Conservation (phyloP, 257 asterid species). For the Solanum infundibuliforme region DNA sequence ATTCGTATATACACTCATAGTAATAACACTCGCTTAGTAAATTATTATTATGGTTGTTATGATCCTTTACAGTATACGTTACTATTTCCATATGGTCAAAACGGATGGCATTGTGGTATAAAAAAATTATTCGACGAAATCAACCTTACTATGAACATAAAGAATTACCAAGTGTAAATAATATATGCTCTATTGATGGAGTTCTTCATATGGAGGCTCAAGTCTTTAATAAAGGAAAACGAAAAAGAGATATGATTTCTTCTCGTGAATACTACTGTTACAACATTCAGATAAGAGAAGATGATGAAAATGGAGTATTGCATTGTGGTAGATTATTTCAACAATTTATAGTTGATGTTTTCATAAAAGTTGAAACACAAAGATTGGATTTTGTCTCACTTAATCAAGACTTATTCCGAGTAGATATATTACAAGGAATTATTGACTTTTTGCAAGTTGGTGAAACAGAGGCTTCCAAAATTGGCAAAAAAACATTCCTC, state of each 20-base stretch:
- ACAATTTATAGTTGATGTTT: too few species aligned
- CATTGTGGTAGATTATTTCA: neutral
- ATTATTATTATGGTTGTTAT: too few species aligned
- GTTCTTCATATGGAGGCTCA: neutral
- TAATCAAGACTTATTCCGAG: neutral
- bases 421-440: neutral
- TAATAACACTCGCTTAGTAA: neutral
- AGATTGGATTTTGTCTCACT: neutral
- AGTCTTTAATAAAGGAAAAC: neutral
- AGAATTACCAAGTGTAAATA: neutral
- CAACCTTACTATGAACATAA: neutral
- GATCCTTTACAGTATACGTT: neutral
- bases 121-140: neutral
- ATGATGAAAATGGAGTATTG: neutral
- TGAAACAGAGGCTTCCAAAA: neutral
- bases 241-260: neutral
- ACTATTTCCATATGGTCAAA: too few species aligned
- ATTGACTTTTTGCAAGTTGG: neutral
- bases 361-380: neutral
- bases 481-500: neutral
- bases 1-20: neutral
- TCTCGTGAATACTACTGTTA: neutral
- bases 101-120: neutral
- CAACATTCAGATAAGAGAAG: neutral
- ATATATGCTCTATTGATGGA: neutral